Percentiles rank a stretch among this genome's conserved stretches.
These are phyloP conservation scores for Magnaporthiopsis incrustans DNA, from an alignment of 2,329 filamentous ascomycete species.

Conservation along the genomic window DNA sequence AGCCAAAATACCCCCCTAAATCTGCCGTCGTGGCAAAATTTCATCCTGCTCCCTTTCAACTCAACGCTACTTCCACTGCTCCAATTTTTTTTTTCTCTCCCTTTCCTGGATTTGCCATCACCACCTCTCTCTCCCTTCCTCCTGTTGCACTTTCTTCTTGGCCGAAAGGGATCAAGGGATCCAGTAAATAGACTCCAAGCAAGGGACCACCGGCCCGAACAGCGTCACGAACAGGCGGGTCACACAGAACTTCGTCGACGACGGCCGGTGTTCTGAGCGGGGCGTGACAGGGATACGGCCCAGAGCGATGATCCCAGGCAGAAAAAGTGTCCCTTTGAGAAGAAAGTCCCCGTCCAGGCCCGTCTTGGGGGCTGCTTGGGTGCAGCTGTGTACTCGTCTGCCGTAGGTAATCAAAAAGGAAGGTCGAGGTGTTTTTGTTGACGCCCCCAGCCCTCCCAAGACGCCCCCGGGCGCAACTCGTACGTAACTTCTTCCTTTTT, in stretches of 20 bases:
- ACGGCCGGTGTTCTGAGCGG: neutral
- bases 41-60: neutral
- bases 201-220: no score
- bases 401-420: neutral
- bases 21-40: no score
- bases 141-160: no score
- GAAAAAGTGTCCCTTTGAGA: neutral
- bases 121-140: no score
- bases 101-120: no score
- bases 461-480: neutral
- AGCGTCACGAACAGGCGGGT: neutral
- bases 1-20: neutral
- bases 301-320: neutral
- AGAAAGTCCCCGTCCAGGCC: neutral
- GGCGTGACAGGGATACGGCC: neutral
- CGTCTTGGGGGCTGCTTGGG: neutral
- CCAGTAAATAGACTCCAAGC: no score
- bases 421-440: neutral
- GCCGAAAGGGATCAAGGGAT: no score
- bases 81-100: no score
- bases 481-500: neutral
- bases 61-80: no score
- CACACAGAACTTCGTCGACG: neutral
- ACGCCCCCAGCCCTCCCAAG: neutral
- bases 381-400: neutral